Percentiles rank a stretch among this genome's conserved stretches.
Conservation (phyloP, 257 asterid genomes). For the Dorcoceras hygrometricum region DNA sequence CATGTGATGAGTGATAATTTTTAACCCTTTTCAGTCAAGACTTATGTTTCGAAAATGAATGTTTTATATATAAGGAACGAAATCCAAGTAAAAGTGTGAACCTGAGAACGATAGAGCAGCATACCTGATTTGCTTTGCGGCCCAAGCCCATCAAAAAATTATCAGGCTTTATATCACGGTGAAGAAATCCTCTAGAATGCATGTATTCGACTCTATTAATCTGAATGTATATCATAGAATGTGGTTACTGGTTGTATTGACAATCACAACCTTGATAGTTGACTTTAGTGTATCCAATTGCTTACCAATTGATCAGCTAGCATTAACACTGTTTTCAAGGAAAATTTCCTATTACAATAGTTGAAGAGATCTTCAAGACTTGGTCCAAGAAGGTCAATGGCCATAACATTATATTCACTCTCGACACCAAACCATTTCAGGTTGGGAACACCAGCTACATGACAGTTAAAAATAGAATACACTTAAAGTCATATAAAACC, state of each 20-base stretch:
- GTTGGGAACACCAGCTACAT: slow-evolving; percentile 55
- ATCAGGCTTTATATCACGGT: slow-evolving; percentile 96
- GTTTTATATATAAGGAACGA: not conserved
- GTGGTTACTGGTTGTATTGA: slow-evolving; percentile 6
- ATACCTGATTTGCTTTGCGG: slow-evolving; percentile 95
- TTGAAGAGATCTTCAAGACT: slow-evolving; percentile 61
- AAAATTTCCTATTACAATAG: slow-evolving; percentile 54
- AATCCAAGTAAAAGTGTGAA: not conserved
- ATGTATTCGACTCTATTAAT: slow-evolving; percentile 91
- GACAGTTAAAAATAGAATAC: slow-evolving; percentile 13
- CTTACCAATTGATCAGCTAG: slow-evolving; percentile 65
- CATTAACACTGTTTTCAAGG: slow-evolving; percentile 59
- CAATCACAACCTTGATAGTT: not conserved
- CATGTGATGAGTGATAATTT: not conserved
- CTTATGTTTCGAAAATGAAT: not conserved
- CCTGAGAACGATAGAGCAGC: slow-evolving; percentile 24
- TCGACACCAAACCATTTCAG: slow-evolving; percentile 64
- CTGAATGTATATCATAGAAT: slow-evolving; percentile 34
- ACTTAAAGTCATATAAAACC: not conserved
- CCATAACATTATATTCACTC: slow-evolving; percentile 55
- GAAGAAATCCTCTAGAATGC: slow-evolving; percentile 97
- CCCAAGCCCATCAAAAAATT: slow-evolving; percentile 94
- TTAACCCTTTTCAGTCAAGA: slow-evolving; percentile 6
- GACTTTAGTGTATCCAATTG: slow-evolving; percentile 1
- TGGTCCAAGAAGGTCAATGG: slow-evolving; percentile 66